These are phyloP conservation scores for Ulota crispa DNA, from an alignment of 225 moss, liverwort and hornwort species.

Conservation along the genomic window DNA sequence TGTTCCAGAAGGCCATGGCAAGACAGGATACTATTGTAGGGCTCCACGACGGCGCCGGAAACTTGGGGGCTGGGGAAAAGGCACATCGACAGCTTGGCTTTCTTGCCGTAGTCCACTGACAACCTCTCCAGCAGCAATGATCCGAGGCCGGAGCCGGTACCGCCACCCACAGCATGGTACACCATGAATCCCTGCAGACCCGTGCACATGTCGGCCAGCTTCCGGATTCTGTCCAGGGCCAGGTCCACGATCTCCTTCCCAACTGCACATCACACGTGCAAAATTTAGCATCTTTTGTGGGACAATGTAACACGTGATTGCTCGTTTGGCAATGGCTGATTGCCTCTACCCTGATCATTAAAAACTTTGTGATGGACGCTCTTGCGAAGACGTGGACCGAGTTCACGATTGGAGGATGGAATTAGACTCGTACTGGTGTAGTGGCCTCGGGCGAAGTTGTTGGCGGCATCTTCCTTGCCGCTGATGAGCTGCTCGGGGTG, in stretches of 20 bases:
- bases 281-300: too few species aligned
- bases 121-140: background rate
- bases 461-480: too few species aligned
- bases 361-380: too few species aligned
- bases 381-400: too few species aligned
- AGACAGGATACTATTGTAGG: background rate
- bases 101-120: background rate
- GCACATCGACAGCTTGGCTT: background rate
- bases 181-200: background rate
- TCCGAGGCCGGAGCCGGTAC: background rate
- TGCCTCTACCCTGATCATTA: too few species aligned
- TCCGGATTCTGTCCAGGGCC: background rate
- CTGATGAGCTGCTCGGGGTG: background rate
- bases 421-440: too few species aligned
- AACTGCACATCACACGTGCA: background rate
- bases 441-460: too few species aligned
- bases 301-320: too few species aligned
- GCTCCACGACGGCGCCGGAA: background rate
- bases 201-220: background rate
- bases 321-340: too few species aligned
- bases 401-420: too few species aligned
- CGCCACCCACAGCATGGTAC: background rate
- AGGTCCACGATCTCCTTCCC: background rate
- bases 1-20: background rate
- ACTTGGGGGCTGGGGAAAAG: background rate